Evolutionary conservation across 2,329 filamentous ascomycete species (phyloP).

Genomic region (Ramichloridium luteum): DNA sequence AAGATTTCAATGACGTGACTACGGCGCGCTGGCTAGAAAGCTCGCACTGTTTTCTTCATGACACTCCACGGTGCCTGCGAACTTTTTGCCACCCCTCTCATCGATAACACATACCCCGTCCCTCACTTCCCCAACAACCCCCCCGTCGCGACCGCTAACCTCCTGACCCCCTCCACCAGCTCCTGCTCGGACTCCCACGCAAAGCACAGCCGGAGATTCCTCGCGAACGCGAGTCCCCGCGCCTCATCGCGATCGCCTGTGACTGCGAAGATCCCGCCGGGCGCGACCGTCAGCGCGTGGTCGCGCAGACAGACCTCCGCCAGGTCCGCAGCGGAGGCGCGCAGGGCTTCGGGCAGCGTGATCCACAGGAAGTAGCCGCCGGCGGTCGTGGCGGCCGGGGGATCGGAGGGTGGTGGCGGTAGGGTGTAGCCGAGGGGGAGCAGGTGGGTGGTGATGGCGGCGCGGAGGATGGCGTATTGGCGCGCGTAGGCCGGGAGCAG

Average conservation of each 20-base stretch:
- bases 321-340: conserved; percentile 44
- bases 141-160: conserved; percentile 48
- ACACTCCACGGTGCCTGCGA: too few species aligned
- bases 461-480: conserved; percentile 44
- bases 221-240: conserved; percentile 43
- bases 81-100: conserved; percentile 34
- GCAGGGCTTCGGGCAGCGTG: conserved; percentile 43
- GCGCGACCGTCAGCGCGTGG: conserved; percentile 55
- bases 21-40: too few species aligned
- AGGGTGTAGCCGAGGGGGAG: conserved; percentile 49
- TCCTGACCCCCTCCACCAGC: conserved; percentile 55
- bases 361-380: conserved; percentile 87
- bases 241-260: conserved; percentile 31
- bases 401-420: conserved; percentile 30
- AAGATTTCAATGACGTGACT: too few species aligned
- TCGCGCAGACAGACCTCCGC: conserved; percentile 46
- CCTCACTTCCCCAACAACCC: too few species aligned
- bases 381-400: conserved; percentile 42
- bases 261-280: conserved; percentile 56
- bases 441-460: conserved; percentile 48
- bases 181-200: conserved; percentile 57
- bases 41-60: too few species aligned
- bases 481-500: conserved; percentile 45
- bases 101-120: too few species aligned
- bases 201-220: conserved; percentile 55